Base-by-base conservation (phyloP, 108 stramenopile genomes). In the Cyclostephanos tholiformis region DNA sequence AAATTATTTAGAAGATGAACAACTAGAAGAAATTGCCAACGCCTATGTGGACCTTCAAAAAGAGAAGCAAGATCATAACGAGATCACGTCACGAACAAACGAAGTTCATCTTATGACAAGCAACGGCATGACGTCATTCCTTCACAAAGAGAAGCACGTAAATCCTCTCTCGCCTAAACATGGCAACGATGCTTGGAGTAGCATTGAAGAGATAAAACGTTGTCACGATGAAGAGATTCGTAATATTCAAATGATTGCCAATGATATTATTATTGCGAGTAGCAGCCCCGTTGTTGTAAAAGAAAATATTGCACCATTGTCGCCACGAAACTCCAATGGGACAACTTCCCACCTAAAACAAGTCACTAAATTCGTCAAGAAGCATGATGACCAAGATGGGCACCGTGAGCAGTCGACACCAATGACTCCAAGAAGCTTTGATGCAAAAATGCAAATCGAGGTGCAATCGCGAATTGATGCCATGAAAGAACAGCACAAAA, bases 141-240 rank as follows among this genome's bases (percentile, higher is more conserved):
- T 55, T 13, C 53, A 26, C 23, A 55, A 0, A 27, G 14, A 55
- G 13, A 27, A 55, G 53, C 25, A 55, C 1, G 53, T 12, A 26
- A 1, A 11, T 55, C 25, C 53, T 55, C 25, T 55, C 23, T 13
- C 12, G 3, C 44, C 44, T 46, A 14, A 16, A 67, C 6, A 57
- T 2, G 56, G 29, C n/a, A 52, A 71, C 19, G 60, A 55, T 12
- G 46, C 56, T 12, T 52, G 44, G 65, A 30, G 49, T 51, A 65
- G 74, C 20, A 75, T 75, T 38, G 58, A 66, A 16, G 25, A 62
- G 35, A 76, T 76, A 0, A 76, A 69, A 46, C 59, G 46, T 14
- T 61, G 49, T 7, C 75, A 76, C 22, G 75, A 76, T 44, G 62
- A 68, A 50, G 59, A 69, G 41, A 76, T 76, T 26, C 67, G 41